These are phyloP conservation scores for Lepiota brunneoincarnata DNA, from an alignment of 768 basidiomycete species.

Conservation along the genomic window DNA sequence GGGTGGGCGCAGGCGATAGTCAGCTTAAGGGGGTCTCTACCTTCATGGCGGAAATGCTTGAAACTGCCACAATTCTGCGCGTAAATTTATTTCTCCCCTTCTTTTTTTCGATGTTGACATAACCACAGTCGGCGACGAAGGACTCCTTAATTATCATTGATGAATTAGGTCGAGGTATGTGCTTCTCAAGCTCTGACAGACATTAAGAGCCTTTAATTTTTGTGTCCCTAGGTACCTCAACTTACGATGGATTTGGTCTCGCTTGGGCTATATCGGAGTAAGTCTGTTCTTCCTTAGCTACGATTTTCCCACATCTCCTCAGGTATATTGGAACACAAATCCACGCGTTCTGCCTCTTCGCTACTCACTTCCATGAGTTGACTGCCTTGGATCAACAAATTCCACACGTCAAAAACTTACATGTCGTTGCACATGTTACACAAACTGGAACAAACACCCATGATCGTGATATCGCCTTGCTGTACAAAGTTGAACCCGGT, in stretches of 20 bases:
- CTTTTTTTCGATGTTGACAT: neutral
- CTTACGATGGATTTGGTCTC: constrained; percentile 95
- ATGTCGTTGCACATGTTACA: constrained; percentile 94
- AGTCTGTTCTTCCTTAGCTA: neutral
- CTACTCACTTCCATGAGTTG: constrained; percentile 97
- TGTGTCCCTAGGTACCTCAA: constrained; percentile 74
- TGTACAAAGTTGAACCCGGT: constrained; percentile 96
- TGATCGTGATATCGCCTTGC: constrained; percentile 77
- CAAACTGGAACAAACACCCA: constrained; percentile 66
- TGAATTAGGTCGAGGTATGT: constrained; percentile 83
- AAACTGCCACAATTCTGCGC: constrained; percentile 92
- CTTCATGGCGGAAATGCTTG: constrained; percentile 99
- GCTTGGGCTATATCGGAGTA: constrained; percentile 99
- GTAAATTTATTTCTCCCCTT: constrained; percentile 37
- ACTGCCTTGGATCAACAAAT: constrained; percentile 89
- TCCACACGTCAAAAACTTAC: constrained; percentile 86
- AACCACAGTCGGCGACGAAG: constrained; percentile 77
- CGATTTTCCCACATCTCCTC: neutral
- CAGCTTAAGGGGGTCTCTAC: constrained; percentile 98
- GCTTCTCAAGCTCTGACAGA: neutral
- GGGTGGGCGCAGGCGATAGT: constrained; percentile 97
- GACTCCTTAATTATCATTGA: constrained; percentile 97
- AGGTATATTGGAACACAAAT: constrained; percentile 94
- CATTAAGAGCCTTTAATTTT: neutral
- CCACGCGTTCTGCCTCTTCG: constrained; percentile 92